Conservation (phyloP, 768 basidiomycete species). For the Rhizopogon roseolus region DNA sequence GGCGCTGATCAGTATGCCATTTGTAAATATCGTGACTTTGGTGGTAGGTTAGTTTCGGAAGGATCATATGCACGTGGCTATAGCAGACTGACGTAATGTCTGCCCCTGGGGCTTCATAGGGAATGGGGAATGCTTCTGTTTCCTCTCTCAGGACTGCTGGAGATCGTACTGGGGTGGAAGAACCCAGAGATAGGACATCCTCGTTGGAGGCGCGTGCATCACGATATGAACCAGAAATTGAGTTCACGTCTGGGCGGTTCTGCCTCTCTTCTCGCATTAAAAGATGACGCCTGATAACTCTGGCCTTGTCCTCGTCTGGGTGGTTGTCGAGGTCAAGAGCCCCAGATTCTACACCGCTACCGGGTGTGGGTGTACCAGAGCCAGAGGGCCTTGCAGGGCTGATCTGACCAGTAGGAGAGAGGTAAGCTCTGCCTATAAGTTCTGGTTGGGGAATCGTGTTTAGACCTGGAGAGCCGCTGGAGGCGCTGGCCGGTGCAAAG, state of each 20-base stretch:
- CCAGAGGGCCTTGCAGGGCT: constrained; percentile 29
- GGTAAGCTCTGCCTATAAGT: constrained; percentile 11
- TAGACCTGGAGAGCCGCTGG: constrained; percentile 9
- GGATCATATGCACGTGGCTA: constrained; percentile 2
- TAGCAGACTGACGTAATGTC: constrained; percentile 79
- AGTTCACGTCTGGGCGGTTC: constrained; percentile 18
- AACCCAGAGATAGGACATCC: constrained; percentile 16
- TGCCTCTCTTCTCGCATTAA: constrained; percentile 62
- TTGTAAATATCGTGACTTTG: constrained; percentile 91
- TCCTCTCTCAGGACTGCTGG: constrained; percentile 36
- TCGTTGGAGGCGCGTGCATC: constrained; percentile 8
- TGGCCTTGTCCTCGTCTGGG: constrained; percentile 80
- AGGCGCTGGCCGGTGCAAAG: constrained; percentile 41
- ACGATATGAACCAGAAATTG: constrained; percentile 19
- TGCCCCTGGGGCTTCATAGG: constrained; percentile 81
- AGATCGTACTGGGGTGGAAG: constrained; percentile 22
- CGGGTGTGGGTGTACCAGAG: constrained; percentile 23
- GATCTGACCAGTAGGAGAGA: constrained; percentile 31
- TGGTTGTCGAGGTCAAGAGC: constrained; percentile 50
- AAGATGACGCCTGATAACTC: constrained; percentile 75
- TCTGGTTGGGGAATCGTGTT: constrained; percentile 8
- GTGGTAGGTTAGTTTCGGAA: constrained; percentile 10
- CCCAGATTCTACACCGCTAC: constrained; percentile 24
- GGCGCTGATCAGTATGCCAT: constrained; percentile 77
- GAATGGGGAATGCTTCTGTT: constrained; percentile 78